Conservation (phyloP, 2,329 filamentous ascomycete species). For the Niveomyces coronatus region DNA sequence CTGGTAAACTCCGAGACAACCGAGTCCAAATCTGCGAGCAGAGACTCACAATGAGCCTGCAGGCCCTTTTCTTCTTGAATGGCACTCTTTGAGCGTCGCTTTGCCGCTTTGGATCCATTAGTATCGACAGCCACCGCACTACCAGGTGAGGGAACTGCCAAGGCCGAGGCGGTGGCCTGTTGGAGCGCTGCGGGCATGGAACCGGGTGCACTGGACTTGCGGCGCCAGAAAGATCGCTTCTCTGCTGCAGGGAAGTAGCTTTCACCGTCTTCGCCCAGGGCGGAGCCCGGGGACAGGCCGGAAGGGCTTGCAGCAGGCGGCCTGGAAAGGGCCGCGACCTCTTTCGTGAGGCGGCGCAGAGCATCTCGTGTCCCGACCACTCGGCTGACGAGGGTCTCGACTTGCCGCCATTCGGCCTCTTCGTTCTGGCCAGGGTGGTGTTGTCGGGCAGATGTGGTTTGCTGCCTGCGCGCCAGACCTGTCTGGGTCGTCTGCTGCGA, state of each 20-base stretch:
- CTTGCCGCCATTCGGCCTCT: slow-evolving; percentile 75
- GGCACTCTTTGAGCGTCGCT: slow-evolving; percentile 26
- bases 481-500: slow-evolving; percentile 12
- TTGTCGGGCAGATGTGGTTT: slow-evolving; percentile 16
- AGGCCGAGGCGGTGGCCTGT: slow-evolving; percentile 26
- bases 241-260: slow-evolving; percentile 47
- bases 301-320: slow-evolving; percentile 17
- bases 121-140: slow-evolving; percentile 21
- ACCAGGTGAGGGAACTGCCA: slow-evolving; percentile 34
- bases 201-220: slow-evolving; percentile 57
- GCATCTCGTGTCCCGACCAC: slow-evolving; percentile 84
- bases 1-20: slow-evolving; percentile 75
- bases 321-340: slow-evolving; percentile 52
- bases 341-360: slow-evolving; percentile 73
- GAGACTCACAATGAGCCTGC: slow-evolving; percentile 70
- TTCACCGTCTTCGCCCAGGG: slow-evolving; percentile 41
- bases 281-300: slow-evolving; percentile 31
- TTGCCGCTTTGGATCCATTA: slow-evolving; percentile 22
- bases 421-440: slow-evolving; percentile 39
- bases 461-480: slow-evolving; percentile 12
- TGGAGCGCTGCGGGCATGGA: slow-evolving; percentile 31
- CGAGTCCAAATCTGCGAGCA: slow-evolving; percentile 76
- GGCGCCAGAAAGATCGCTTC: slow-evolving; percentile 80
- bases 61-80: slow-evolving; percentile 52
- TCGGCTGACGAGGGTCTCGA: slow-evolving; percentile 76